A percentile compares a stretch with the other conserved stretches of the same genome.
phyloP scores from a whole-genome alignment of 148 eudicot species.

The Tetragonia tetragonoides region DNA sequence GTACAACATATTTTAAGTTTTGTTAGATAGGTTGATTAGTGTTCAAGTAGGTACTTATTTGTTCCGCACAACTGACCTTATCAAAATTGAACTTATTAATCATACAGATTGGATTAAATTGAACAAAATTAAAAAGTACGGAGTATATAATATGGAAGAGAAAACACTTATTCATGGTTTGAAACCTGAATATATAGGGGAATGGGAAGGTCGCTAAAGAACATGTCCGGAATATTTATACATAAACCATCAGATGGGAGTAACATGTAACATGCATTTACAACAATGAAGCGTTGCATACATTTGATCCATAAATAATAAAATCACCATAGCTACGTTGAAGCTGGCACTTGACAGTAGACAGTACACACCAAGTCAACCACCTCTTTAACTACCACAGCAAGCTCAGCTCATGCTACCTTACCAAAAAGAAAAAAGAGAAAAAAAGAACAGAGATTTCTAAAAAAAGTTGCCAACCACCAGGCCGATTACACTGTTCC shows the following conservation, averaged over 20 bases:
- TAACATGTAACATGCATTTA: neutral
- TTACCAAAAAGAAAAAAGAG: neutral
- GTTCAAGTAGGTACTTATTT: too few relatives aligned
- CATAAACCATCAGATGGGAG: neutral
- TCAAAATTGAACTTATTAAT: too few relatives aligned
- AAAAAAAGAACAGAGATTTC: neutral
- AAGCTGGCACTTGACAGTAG: neutral
- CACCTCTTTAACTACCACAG: slow-evolving; percentile 13
- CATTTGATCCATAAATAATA: neutral
- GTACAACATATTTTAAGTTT: too few relatives aligned
- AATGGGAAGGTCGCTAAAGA: neutral
- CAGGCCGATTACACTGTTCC: slow-evolving; percentile 24
- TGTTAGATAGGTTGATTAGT: too few relatives aligned
- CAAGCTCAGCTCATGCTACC: slow-evolving; percentile 1
- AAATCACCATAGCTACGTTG: neutral
- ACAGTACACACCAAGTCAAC: slow-evolving; percentile 5
- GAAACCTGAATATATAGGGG: neutral
- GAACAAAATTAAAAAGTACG: too few relatives aligned
- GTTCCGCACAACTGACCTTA: too few relatives aligned
- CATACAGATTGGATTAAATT: too few relatives aligned
- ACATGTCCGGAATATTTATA: neutral
- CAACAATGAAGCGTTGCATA: neutral
- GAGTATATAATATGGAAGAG: too few relatives aligned
- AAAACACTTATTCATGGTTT: neutral
- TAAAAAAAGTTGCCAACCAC: slow-evolving; percentile 13